These are phyloP conservation scores for Nephromyces sp. DNA, from an alignment of 169 alveolate genomes.

Conservation along the genomic window DNA sequence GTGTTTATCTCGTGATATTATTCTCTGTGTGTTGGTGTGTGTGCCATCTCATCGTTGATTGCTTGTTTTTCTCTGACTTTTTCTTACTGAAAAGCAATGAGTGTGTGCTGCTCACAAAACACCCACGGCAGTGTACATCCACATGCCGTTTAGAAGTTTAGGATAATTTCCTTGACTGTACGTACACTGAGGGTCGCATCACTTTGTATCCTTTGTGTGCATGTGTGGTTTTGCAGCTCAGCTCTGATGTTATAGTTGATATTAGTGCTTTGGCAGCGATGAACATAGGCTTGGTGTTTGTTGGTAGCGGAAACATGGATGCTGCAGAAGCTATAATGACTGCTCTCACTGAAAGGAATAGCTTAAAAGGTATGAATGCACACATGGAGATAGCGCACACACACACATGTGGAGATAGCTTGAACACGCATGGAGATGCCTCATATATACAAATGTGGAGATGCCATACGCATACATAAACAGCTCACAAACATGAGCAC, in stretches of 20 bases:
- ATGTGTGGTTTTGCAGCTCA: conserved; percentile 28
- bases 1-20: not conserved
- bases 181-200: no score
- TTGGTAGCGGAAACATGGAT: conserved; percentile 85
- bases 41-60: not conserved
- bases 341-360: conserved; percentile 70
- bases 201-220: no score
- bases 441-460: no score
- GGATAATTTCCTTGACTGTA: no score
- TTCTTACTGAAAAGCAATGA: no score
- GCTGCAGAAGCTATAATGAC: conserved; percentile 83
- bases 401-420: no score
- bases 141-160: no score
- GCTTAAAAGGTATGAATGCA: conserved; percentile 27
- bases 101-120: no score
- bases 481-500: no score
- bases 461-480: no score
- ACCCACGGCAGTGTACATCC: no score
- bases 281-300: conserved; percentile 88
- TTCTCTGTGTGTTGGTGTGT: not conserved
- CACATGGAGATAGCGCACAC: conserved; percentile 13
- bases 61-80: not conserved
- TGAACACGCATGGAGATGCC: no score
- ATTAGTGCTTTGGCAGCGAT: conserved; percentile 90
- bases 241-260: conserved; percentile 53